Evolutionary conservation across 2,329 filamentous ascomycete species (phyloP).

Genomic region (Epichloe sp.): DNA sequence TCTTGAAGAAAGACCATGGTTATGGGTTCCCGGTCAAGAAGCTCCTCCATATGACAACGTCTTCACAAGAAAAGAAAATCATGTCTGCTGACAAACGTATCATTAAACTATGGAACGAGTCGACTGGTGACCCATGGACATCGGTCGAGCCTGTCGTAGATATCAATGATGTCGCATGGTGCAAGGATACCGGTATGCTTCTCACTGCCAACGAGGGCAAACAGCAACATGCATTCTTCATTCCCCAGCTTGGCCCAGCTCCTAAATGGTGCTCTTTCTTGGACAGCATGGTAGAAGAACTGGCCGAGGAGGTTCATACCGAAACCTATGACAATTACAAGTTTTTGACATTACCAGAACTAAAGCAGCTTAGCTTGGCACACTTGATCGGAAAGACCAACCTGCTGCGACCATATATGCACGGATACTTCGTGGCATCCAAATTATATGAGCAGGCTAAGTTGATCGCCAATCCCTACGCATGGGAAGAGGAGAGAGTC

Average conservation of each 20-base stretch:
- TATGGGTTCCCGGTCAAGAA: slow-evolving; percentile 90
- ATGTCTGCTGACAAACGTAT: slow-evolving; percentile 88
- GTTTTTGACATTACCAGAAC: slow-evolving; percentile 80
- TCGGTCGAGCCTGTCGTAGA: slow-evolving; percentile 91
- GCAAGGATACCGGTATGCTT: slow-evolving; percentile 85
- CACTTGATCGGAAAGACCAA: slow-evolving; percentile 87
- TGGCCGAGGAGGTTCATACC: slow-evolving; percentile 70
- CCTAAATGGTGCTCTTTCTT: slow-evolving; percentile 95
- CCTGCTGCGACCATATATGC: slow-evolving; percentile 90
- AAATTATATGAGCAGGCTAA: slow-evolving; percentile 91
- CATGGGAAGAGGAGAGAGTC: slow-evolving; percentile 82
- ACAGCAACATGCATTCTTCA: slow-evolving; percentile 89
- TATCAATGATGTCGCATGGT: slow-evolving; percentile 88
- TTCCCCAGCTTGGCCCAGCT: slow-evolving; percentile 83
- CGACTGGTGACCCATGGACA: slow-evolving; percentile 79
- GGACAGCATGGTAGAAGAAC: slow-evolving; percentile 96
- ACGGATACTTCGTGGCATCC: slow-evolving; percentile 94
- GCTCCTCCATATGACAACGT: slow-evolving; percentile 57
- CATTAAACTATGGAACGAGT: slow-evolving; percentile 91
- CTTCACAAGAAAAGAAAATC: slow-evolving; percentile 71
- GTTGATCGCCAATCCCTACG: slow-evolving; percentile 83
- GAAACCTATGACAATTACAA: slow-evolving; percentile 99
- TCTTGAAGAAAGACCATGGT: slow-evolving; percentile 88
- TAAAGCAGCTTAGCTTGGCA: slow-evolving; percentile 72
- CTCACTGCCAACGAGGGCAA: slow-evolving; percentile 93